Evolutionary conservation across 108 stramenopile species (phyloP), one percentile per base, ranked within the genome.

Genomic region (Pseudonitzschia delicatissima): DNA sequence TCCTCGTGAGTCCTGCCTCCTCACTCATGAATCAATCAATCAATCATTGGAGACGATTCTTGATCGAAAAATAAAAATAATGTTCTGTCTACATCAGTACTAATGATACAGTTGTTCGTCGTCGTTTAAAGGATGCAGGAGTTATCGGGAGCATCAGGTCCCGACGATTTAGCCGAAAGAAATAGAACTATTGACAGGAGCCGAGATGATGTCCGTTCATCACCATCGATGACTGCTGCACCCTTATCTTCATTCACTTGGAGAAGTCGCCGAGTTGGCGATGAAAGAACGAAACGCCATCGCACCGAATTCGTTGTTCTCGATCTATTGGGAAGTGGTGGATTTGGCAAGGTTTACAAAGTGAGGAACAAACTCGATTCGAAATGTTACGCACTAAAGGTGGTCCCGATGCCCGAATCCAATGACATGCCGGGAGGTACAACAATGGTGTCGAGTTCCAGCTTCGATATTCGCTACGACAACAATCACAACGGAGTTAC

Each of bases 261-360:
- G 53, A 55, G 53, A 55, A 55, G 53, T 11, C 53, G 53, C 9
- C 21, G 53, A 55, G 31, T 55, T 12, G 31, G n/a, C 17, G 53
- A 55, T 18, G 53, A 55, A 17, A 33, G 29, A 33, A 33, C 63
- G 27, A 44, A 48, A 17, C 68, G 74, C 13, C 68, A 70, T 26
- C 31, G 63, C 5, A 69, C 68, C 21, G 74, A 76, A 21, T 76
- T 57, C 45, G 23, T 64, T 0, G 25, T 57, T 18, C 26, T 76
- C 25, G 31, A 49, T 15, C 47, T 36, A 13, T 37, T 80, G 58
- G 79, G 79, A n/a, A 45, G 45, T 20, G 79, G 79, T 7, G 79
- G 67, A 15, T 80, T 76, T 61, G 79, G 79, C n/a, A 76, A 62
- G 3, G 71, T 73, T 12, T 66, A 73, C 48, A 34, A 66, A 11